These are phyloP conservation scores for Salix koriyanagi DNA, from an alignment of 345 rosid species.

Conservation along the genomic window DNA sequence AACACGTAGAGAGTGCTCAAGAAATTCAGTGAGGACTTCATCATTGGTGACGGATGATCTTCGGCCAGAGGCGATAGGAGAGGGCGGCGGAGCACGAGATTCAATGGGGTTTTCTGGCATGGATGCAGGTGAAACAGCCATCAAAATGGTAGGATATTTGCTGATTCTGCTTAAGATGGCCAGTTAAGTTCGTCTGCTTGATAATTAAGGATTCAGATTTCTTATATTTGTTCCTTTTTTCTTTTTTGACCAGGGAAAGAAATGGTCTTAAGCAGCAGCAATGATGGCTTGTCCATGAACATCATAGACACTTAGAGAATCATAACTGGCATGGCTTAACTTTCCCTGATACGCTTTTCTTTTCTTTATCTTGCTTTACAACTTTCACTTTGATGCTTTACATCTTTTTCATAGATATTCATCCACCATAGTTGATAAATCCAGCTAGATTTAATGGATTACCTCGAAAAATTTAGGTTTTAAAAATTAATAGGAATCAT, in stretches of 20 bases:
- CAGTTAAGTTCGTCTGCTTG: background rate
- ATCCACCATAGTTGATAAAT: background rate
- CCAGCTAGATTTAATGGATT: no score
- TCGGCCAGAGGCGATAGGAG: slow-evolving; percentile 68
- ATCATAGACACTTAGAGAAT: slow-evolving; percentile 25
- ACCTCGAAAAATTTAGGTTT: no score
- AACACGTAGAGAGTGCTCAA: slow-evolving; percentile 66
- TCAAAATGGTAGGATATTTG: background rate
- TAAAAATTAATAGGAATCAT: no score
- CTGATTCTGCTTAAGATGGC: background rate
- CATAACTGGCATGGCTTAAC: slow-evolving; percentile 17
- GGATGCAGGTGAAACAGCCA: slow-evolving; percentile 41
- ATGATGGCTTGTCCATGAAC: slow-evolving; percentile 43
- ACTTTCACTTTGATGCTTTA: background rate
- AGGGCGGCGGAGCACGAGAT: slow-evolving; percentile 88
- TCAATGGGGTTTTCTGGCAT: slow-evolving; percentile 55
- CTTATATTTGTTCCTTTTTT: background rate
- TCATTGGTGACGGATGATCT: slow-evolving; percentile 74
- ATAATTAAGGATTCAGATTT: background rate
- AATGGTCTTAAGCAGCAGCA: slow-evolving; percentile 29
- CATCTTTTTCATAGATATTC: background rate
- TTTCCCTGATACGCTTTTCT: slow-evolving; percentile 11
- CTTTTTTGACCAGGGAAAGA: background rate
- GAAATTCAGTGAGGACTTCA: slow-evolving; percentile 65
- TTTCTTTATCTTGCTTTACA: slow-evolving; percentile 2